Conservation (phyloP, 768 basidiomycete genomes). For the Tricholoma flavovirens region DNA sequence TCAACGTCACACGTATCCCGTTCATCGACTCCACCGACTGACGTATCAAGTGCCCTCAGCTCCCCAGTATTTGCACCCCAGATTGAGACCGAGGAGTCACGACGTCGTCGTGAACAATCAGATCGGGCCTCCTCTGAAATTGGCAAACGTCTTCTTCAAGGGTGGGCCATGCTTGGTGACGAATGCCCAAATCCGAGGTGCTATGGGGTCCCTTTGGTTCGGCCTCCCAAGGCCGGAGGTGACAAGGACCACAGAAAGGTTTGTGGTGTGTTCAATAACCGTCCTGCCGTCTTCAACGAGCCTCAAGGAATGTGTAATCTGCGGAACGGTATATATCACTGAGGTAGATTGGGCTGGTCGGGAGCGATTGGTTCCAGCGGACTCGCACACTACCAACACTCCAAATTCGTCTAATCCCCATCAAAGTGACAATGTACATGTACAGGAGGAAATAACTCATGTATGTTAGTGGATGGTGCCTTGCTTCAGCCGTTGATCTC, state of each 20-base stretch:
- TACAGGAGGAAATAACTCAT: neutral
- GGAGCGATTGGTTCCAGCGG: constrained; percentile 32
- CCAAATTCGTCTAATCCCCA: neutral
- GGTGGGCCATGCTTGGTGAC: constrained; percentile 88
- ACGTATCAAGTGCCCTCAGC: constrained; percentile 54
- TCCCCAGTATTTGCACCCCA: constrained; percentile 62
- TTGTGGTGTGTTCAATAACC: constrained; percentile 8
- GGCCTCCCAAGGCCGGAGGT: constrained; percentile 60
- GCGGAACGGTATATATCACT: constrained; percentile 52
- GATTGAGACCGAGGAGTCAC: constrained; percentile 59
- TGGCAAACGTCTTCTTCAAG: constrained; percentile 68
- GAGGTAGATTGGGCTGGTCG: constrained; percentile 47
- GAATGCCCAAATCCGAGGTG: constrained; percentile 70
- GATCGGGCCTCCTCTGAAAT: constrained; percentile 77
- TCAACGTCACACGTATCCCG: constrained; percentile 52
- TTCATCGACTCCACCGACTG: constrained; percentile 74
- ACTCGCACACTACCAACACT: constrained; percentile 8
- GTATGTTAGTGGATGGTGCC: constrained; percentile 1
- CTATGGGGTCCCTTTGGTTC: constrained; percentile 78
- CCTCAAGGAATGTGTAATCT: constrained; percentile 72
- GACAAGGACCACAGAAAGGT: constrained; percentile 67
- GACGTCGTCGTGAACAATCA: constrained; percentile 72
- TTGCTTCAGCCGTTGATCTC: neutral
- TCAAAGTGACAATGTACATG: neutral
- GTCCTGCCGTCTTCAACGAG: neutral